Conservation (phyloP, 768 basidiomycete genomes). For the Lactarius indigo region DNA sequence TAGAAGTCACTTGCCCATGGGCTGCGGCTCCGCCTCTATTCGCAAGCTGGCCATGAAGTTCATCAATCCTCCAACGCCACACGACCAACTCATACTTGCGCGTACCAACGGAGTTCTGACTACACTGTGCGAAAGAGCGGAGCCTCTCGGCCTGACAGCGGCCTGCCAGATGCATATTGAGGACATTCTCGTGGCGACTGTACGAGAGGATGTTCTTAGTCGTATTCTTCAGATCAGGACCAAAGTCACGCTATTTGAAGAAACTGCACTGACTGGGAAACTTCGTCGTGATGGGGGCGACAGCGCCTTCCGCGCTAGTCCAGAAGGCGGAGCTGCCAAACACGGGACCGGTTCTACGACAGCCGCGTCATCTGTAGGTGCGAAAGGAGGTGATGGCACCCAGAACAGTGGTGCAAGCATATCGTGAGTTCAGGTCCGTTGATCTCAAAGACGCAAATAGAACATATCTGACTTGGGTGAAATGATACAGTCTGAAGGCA, state of each 20-base stretch:
- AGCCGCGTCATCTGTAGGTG: background rate
- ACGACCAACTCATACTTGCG: slow-evolving; percentile 9
- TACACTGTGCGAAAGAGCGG: background rate
- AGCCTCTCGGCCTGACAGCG: slow-evolving; percentile 2
- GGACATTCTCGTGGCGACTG: slow-evolving; percentile 8
- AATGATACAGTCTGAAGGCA: background rate
- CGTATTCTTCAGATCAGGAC: background rate
- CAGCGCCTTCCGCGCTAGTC: background rate
- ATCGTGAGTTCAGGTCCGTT: background rate
- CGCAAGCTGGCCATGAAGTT: slow-evolving; percentile 20
- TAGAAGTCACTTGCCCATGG: slow-evolving; percentile 30
- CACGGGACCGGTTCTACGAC: background rate
- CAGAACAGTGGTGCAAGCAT: background rate
- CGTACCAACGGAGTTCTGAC: slow-evolving; percentile 4
- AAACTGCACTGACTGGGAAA: background rate
- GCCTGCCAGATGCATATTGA: slow-evolving; percentile 6
- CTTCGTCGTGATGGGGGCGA: background rate
- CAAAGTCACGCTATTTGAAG: background rate
- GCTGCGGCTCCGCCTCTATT: slow-evolving; percentile 32
- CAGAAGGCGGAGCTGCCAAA: background rate
- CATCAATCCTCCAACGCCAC: background rate
- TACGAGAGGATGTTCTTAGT: slow-evolving; percentile 1
- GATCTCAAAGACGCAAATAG: background rate
- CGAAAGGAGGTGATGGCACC: background rate
- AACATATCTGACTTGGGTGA: background rate